Evolutionary conservation across 2,329 filamentous ascomycete species (phyloP), one percentile per base, ranked within the genome.

Genomic region (Calonectria hongkongensis): DNA sequence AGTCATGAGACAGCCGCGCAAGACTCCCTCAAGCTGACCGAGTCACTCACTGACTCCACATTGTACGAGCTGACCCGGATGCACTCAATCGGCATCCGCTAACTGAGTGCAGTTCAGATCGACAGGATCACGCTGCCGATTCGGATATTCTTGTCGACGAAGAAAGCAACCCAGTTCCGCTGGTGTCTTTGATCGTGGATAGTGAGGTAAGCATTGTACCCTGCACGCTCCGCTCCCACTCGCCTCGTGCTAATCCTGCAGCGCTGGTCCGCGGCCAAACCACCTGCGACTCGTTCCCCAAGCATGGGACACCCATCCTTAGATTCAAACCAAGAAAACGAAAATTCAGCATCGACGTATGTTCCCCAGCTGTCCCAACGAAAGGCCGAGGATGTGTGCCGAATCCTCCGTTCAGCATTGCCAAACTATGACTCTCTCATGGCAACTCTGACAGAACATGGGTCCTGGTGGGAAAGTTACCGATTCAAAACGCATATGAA

Each of bases 401-500:
- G 41, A 28, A 25, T 36, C 6, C 43, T 71, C n/a, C 69, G 69
- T 21, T 67, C 69, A 2, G 43, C 69, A 4, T 28, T 71, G 2
- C 69, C 69, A n/a, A 48, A 16, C 33, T 71, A 67, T 12, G 63
- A 71, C 21, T 27, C 62, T 6, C 15, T 71, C 33, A 58, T 70
- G 28, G 28, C 60, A 8, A 66, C 60, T 5, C 28, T 70, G 6
- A 30, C 63, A 16, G 45, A 33, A 3, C 21, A 60, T 16, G 54
- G 54, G 15, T 67, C 69, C 2, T 71, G 62, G 63, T 71, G 69
- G 69, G 43, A 39, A 5, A 47, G 51, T 54, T 71, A 62, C 33
- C 69, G 69, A 27, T 67, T 67, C 45, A 71, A 71, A 16, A 67
- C 69, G 13, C 69, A 70, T 15, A 16, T 56, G 15, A 66, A 66